Percentiles rank a stretch among this genome's conserved stretches.
Conservation (phyloP, 2,329 filamentous ascomycete species). For the Verticillium tricorpus region DNA sequence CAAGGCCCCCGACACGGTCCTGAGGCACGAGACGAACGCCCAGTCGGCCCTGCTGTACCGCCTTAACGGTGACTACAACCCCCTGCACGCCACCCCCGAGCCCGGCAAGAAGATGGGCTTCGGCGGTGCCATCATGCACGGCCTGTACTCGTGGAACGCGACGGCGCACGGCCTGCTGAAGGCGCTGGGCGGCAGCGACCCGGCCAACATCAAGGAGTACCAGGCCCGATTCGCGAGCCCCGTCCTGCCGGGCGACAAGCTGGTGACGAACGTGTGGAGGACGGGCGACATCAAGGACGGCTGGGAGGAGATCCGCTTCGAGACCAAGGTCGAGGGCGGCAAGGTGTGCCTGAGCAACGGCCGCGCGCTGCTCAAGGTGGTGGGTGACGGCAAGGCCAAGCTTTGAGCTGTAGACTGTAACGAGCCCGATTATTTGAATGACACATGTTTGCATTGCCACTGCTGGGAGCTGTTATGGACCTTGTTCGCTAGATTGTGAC, state of each 20-base stretch:
- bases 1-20: constrained; percentile 64
- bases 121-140: constrained; percentile 83
- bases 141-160: constrained; percentile 82
- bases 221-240: constrained; percentile 84
- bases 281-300: constrained; percentile 57
- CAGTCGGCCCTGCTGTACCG: constrained; percentile 76
- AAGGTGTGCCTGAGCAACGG: constrained; percentile 89
- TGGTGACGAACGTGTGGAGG: constrained; percentile 77
- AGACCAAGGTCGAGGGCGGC: constrained; percentile 70
- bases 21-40: constrained; percentile 64
- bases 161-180: constrained; percentile 70
- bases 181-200: constrained; percentile 69
- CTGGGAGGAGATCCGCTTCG: constrained; percentile 81
- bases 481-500: background rate
- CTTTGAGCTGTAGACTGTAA: constrained; percentile 36
- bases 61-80: constrained; percentile 92
- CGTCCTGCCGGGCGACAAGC: constrained; percentile 77
- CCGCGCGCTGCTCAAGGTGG: constrained; percentile 68
- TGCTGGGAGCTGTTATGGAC: background rate
- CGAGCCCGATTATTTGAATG: background rate
- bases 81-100: constrained; percentile 81
- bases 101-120: constrained; percentile 88
- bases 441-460: background rate
- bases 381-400: constrained; percentile 54
- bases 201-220: constrained; percentile 80